Conservation (phyloP, 2,329 filamentous ascomycete species). For the Fusarium lateritium region DNA sequence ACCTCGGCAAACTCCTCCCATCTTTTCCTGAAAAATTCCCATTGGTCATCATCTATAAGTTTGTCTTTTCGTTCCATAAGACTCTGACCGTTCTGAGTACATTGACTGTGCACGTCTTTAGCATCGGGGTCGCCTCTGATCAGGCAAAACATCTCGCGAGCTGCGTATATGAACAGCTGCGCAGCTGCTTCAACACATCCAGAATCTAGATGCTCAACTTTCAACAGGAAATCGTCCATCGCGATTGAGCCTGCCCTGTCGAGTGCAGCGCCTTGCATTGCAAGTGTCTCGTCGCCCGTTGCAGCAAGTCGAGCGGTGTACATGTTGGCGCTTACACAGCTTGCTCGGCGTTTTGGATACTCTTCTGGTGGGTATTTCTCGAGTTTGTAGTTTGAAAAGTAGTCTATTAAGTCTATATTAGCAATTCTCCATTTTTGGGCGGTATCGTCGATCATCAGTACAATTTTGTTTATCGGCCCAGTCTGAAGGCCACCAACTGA, state of each 20-base stretch:
- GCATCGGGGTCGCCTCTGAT: not conserved
- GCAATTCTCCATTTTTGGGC: too few relatives aligned
- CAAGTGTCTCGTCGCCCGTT: conserved; percentile 3
- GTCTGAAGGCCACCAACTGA: conserved; percentile 11
- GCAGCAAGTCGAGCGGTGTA: conserved; percentile 16
- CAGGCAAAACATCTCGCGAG: conserved; percentile 2
- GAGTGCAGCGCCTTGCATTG: conserved; percentile 15
- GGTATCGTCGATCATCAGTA: not conserved
- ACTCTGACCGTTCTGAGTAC: not conserved
- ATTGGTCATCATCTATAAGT: not conserved
- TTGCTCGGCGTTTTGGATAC: not conserved
- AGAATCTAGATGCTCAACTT: not conserved
- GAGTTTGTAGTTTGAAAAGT: not conserved
- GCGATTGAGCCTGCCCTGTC: conserved; percentile 6
- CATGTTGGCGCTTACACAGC: conserved; percentile 16
- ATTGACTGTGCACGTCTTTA: not conserved
- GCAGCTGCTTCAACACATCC: conserved; percentile 15
- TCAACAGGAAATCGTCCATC: not conserved
- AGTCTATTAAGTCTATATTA: not conserved
- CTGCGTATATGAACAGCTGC: conserved; percentile 16
- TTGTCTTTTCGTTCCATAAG: conserved; percentile 2
- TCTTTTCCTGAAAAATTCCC: conserved; percentile 19
- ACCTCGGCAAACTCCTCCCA: conserved; percentile 2
- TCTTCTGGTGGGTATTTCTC: not conserved
- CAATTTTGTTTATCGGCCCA: conserved; percentile 25